Percentiles rank a stretch among this genome's conserved stretches.
phyloP scores from a whole-genome alignment of 1,139 yeast genomes.

The Insectozyma bohioensis region DNA sequence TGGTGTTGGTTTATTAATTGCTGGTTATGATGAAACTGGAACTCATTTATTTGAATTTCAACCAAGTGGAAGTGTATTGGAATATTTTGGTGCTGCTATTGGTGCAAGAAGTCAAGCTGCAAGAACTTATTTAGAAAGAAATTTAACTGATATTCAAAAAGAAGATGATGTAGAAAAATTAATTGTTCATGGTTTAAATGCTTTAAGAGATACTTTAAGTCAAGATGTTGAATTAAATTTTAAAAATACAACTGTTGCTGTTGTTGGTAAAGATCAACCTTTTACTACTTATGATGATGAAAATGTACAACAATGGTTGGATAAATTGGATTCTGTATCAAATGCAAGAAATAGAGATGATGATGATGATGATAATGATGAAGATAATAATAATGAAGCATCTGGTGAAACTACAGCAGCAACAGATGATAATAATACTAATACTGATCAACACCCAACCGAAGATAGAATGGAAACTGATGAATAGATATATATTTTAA shows the following conservation, averaged over 20 bases:
- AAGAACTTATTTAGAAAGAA: slow-evolving; percentile 89
- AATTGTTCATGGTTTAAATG: slow-evolving; percentile 84
- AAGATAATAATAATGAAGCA: slow-evolving; percentile 26
- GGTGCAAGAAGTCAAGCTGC: slow-evolving; percentile 99
- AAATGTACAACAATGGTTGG: slow-evolving; percentile 77
- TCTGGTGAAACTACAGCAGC: slow-evolving; percentile 18
- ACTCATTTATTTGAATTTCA: slow-evolving; percentile 93
- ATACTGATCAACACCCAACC: slow-evolving; percentile 9
- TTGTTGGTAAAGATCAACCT: slow-evolving; percentile 77
- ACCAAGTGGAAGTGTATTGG: slow-evolving; percentile 92
- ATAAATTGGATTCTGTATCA: slow-evolving; percentile 60
- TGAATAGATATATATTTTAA: slow-evolving; percentile 21
- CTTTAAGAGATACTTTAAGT: slow-evolving; percentile 89
- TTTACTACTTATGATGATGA: slow-evolving; percentile 86
- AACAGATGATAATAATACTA: slow-evolving; percentile 1
- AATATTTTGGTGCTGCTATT: slow-evolving; percentile 90
- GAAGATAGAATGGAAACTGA: slow-evolving; percentile 56
- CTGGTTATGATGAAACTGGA: slow-evolving; percentile 94
- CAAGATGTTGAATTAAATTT: slow-evolving; percentile 89
- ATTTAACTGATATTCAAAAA: slow-evolving; percentile 62
- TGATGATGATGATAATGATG: slow-evolving; percentile 39
- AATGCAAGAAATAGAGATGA: slow-evolving; percentile 49
- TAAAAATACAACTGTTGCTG: slow-evolving; percentile 85
- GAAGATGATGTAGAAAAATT: slow-evolving; percentile 67
- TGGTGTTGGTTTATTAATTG: slow-evolving; percentile 90